Evolutionary conservation across 2,329 filamentous ascomycete species (phyloP).

Genomic region (Neofusicoccum sp.): DNA sequence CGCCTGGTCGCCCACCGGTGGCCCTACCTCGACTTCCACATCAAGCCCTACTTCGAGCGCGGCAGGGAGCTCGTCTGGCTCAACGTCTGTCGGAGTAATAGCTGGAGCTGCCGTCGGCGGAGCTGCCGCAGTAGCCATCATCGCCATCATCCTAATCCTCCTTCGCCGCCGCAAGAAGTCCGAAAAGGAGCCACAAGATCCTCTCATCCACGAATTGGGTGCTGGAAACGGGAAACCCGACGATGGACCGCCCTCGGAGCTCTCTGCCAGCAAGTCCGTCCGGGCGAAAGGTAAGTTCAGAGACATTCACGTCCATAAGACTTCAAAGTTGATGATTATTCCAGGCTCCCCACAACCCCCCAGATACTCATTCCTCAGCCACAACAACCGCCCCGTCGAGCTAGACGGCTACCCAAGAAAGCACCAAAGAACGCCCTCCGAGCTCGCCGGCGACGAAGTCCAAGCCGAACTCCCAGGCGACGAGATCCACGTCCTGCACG

Average conservation of each 20-base stretch:
- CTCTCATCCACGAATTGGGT: too few relatives aligned
- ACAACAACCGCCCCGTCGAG: background rate
- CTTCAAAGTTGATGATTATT: background rate
- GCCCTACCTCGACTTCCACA: slow-evolving; percentile 1
- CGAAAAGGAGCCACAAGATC: background rate
- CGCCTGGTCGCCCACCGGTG: slow-evolving; percentile 21
- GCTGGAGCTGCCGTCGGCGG: slow-evolving; percentile 32
- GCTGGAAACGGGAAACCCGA: too few relatives aligned
- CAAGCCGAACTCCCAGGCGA: background rate
- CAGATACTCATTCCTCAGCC: background rate
- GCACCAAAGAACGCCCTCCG: background rate
- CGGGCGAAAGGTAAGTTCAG: background rate
- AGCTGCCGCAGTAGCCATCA: slow-evolving; percentile 24
- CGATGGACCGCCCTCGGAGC: background rate
- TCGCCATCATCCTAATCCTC: slow-evolving; percentile 24
- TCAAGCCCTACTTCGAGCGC: slow-evolving; percentile 15
- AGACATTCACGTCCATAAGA: background rate
- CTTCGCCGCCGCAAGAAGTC: background rate
- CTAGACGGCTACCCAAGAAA: slow-evolving; percentile 9
- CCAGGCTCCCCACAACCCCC: background rate
- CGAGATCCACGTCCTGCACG: background rate
- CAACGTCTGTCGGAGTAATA: slow-evolving; percentile 24
- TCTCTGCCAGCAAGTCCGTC: background rate
- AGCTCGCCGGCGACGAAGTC: background rate
- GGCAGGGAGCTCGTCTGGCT: background rate